A percentile compares a stretch with the other conserved stretches of the same genome.
These are phyloP conservation scores for Bidens hawaiensis DNA, from an alignment of 140 eudicot genomes.

Conservation along the genomic window DNA sequence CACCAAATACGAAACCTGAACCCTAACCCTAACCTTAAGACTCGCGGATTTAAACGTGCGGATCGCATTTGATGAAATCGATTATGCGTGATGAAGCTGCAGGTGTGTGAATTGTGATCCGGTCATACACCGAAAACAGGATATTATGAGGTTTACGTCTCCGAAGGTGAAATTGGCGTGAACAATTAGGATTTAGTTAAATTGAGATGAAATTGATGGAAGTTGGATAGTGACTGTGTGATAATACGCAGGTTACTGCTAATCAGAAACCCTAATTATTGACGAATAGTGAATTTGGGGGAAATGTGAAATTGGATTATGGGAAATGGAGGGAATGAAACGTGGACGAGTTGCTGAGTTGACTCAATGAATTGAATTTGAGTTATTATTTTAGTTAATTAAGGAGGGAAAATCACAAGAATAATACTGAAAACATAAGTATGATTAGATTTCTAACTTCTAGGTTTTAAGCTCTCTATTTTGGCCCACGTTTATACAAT, in stretches of 20 bases:
- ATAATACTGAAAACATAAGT: no score
- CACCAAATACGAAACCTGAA: neutral
- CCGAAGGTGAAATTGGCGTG: neutral
- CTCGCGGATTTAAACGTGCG: neutral
- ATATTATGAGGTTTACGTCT: neutral
- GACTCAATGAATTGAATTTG: no score
- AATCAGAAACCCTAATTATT: constrained; percentile 19
- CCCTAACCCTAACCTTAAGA: no score
- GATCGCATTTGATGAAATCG: constrained; percentile 16
- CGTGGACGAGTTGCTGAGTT: constrained; percentile 10
- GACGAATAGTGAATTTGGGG: constrained; percentile 8
- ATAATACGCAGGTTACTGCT: neutral
- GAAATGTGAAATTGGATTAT: constrained; percentile 5
- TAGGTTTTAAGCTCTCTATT: no score
- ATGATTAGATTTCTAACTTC: no score
- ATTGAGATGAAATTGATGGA: constrained; percentile 5
- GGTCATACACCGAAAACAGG: neutral
- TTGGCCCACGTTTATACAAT: no score
- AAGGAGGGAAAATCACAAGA: no score
- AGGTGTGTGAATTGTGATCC: constrained; percentile 6
- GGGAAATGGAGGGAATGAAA: constrained; percentile 6
- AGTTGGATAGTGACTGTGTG: neutral
- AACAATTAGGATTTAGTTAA: no score
- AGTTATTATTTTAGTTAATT: no score
- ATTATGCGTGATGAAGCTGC: constrained; percentile 7